phyloP scores from a whole-genome alignment of 352 stramenopile genomes.

The Pelagophyceae sp. region DNA sequence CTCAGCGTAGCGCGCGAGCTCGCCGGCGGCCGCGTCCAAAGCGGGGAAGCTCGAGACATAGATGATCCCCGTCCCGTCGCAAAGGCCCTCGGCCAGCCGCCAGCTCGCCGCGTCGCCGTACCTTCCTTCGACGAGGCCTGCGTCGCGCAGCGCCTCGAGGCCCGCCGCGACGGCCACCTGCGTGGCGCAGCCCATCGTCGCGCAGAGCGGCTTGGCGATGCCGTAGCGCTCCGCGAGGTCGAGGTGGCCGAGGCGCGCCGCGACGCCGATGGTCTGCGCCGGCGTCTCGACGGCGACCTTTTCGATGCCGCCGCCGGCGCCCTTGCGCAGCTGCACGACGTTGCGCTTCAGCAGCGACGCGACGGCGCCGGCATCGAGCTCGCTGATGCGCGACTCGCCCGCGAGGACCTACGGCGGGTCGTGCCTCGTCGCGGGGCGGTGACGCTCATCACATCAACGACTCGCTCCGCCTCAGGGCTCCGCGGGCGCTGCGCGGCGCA shows the following conservation, averaged over 20 bases:
- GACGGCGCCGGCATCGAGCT: conserved; percentile 54
- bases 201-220: conserved; percentile 67
- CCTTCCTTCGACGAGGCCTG: conserved; percentile 67
- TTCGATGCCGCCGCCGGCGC: conserved; percentile 43
- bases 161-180: conserved; percentile 84
- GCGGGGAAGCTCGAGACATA: conserved; percentile 90
- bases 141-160: conserved; percentile 81
- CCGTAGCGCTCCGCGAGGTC: conserved; percentile 70
- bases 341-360: conserved; percentile 80
- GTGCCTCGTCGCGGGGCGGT: too few relatives aligned
- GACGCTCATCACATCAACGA: too few relatives aligned
- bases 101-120: conserved; percentile 58
- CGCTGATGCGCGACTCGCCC: conserved; percentile 76
- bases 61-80: conserved; percentile 77
- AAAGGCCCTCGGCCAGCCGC: conserved; percentile 70
- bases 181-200: conserved; percentile 86
- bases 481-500: too few relatives aligned
- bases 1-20: conserved; percentile 70
- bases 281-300: conserved; percentile 47
- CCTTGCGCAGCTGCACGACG: conserved; percentile 71
- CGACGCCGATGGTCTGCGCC: conserved; percentile 68
- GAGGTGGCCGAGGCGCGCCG: conserved; percentile 62
- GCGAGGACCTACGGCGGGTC: too few relatives aligned
- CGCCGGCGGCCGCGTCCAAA: conserved; percentile 78
- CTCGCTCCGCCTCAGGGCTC: too few relatives aligned